phyloP scores from a whole-genome alignment of 768 basidiomycete species.

The Russula emetica region DNA sequence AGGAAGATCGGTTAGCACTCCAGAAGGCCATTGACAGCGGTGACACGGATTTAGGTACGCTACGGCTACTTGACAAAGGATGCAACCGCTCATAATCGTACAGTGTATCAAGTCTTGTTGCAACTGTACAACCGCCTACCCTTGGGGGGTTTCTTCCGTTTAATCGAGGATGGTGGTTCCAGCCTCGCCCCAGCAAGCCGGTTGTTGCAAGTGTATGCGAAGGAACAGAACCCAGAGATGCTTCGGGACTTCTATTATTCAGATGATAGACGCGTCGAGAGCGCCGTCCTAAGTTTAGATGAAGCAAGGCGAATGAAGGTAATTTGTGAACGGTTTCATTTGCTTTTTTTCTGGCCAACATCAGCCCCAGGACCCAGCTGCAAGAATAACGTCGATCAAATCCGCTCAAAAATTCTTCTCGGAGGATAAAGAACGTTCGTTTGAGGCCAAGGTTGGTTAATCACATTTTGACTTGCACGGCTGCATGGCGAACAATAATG shows the following conservation, averaged over 20 bases:
- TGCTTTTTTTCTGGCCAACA: not conserved
- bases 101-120: conserved; percentile 92
- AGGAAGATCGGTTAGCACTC: conserved; percentile 85
- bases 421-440: conserved; percentile 86
- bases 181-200: conserved; percentile 68
- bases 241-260: conserved; percentile 96
- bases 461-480: not conserved
- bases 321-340: conserved; percentile 25
- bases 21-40: conserved; percentile 91
- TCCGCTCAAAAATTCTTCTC: conserved; percentile 89
- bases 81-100: not conserved
- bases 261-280: conserved; percentile 92
- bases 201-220: conserved; percentile 83
- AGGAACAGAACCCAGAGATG: conserved; percentile 88
- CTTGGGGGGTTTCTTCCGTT: conserved; percentile 88
- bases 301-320: conserved; percentile 72
- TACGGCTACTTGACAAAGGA: not conserved
- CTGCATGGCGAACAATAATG: not conserved
- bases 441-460: conserved; percentile 80
- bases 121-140: conserved; percentile 79
- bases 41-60: conserved; percentile 86
- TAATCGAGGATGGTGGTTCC: conserved; percentile 87
- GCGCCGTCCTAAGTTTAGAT: conserved; percentile 81
- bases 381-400: conserved; percentile 68
- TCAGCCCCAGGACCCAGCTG: conserved; percentile 57